Conservation (phyloP, 2,329 filamentous ascomycete genomes). For the Coniochaeta sp. region DNA sequence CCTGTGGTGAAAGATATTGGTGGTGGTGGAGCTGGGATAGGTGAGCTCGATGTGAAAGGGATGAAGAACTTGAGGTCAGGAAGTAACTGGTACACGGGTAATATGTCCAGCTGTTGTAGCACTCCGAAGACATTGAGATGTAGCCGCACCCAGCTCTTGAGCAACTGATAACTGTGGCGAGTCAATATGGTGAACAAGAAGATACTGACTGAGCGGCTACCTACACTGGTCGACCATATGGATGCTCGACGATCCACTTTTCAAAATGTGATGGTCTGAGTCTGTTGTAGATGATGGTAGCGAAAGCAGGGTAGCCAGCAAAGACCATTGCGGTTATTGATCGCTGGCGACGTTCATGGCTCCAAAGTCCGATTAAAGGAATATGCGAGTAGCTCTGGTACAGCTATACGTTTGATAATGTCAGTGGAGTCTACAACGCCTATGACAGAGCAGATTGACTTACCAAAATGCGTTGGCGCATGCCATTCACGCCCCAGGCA, state of each 20-base stretch:
- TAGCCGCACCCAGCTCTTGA: constrained; percentile 30
- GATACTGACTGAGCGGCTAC: background rate
- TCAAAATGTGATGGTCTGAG: background rate
- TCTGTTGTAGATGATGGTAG: background rate
- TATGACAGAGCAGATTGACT: constrained; percentile 7
- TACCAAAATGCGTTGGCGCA: constrained; percentile 49
- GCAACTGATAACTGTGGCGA: constrained; percentile 7
- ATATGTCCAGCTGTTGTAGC: constrained; percentile 43
- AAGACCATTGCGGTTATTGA: constrained; percentile 25
- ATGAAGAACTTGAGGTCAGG: constrained; percentile 44
- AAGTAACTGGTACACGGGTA: constrained; percentile 31
- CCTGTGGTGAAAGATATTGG: constrained; percentile 28
- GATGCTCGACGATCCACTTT: background rate
- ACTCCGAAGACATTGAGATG: constrained; percentile 47
- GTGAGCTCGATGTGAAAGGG: constrained; percentile 45
- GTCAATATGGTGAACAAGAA: background rate
- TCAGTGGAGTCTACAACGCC: background rate
- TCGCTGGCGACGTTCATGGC: constrained; percentile 24
- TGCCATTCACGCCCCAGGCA: constrained; percentile 45
- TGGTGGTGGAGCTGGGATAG: constrained; percentile 38
- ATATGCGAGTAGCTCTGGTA: constrained; percentile 43
- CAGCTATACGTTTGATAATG: constrained; percentile 27
- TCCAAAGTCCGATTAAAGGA: constrained; percentile 38
- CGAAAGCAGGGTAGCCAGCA: constrained; percentile 31
- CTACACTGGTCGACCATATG: background rate